Evolutionary conservation across 306 rosid species (phyloP).

Genomic region (Hippophae rhamnoides): DNA sequence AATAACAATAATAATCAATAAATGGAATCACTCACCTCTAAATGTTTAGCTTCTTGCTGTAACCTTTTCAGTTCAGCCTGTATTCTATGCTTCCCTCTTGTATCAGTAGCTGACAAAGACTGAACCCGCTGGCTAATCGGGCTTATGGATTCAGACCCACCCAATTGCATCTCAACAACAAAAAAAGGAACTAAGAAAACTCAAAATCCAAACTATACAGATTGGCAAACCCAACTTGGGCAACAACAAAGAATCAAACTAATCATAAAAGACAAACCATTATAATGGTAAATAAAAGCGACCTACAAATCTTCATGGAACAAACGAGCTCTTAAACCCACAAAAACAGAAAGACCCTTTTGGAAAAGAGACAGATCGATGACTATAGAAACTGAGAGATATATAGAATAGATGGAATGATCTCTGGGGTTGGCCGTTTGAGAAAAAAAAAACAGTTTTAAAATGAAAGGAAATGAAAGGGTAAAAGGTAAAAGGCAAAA

Average conservation of each 20-base stretch:
- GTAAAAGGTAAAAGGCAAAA: not conserved
- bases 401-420: not conserved
- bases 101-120: conserved; percentile 55
- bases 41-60: conserved; percentile 82
- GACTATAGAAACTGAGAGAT: conserved; percentile 19
- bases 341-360: conserved; percentile 18
- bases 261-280: conserved; percentile 32
- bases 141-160: conserved; percentile 55
- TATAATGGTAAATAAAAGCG: conserved; percentile 23
- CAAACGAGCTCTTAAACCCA: conserved; percentile 28
- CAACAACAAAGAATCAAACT: conserved; percentile 8
- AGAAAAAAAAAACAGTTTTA: conserved; percentile 1
- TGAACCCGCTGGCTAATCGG: conserved; percentile 58
- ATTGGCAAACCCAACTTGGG: conserved; percentile 13
- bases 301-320: conserved; percentile 47
- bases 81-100: conserved; percentile 90
- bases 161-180: conserved; percentile 45
- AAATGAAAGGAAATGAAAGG: not conserved
- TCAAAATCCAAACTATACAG: conserved; percentile 18
- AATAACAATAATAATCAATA: not conserved
- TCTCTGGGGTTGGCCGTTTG: conserved; percentile 15
- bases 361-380: conserved; percentile 28
- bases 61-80: conserved; percentile 82
- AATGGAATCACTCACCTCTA: conserved; percentile 47
- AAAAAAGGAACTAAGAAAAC: conserved; percentile 6